These are phyloP conservation scores for Penicillium oxalicum DNA, from an alignment of 2,329 filamentous ascomycete species.

Conservation along the genomic window DNA sequence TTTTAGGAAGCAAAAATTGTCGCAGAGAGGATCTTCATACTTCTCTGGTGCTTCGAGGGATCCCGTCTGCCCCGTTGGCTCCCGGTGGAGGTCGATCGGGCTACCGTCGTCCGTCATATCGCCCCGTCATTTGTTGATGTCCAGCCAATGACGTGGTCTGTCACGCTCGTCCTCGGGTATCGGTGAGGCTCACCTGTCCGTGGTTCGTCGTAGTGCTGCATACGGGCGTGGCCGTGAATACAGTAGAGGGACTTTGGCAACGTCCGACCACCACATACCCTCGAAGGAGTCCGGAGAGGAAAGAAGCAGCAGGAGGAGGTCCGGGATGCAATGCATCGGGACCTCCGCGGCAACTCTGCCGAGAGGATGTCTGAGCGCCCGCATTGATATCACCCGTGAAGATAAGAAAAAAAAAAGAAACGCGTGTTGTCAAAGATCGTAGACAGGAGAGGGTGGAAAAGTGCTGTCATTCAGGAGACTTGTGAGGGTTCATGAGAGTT, in stretches of 20 bases:
- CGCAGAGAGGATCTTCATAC: neutral
- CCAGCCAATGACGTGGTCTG: neutral
- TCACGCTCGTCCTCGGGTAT: neutral
- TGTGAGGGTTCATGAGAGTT: neutral
- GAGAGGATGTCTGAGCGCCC: neutral
- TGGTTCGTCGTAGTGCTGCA: neutral
- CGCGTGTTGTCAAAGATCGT: no score
- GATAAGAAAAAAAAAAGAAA: no score
- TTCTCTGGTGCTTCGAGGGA: neutral
- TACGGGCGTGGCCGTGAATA: neutral
- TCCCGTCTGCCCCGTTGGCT: neutral
- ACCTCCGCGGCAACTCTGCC: neutral
- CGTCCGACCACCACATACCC: no score
- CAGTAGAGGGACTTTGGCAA: no score
- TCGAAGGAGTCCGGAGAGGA: neutral
- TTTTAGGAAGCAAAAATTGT: no score
- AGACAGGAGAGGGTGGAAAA: no score
- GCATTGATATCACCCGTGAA: neutral
- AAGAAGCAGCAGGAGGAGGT: neutral
- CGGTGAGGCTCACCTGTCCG: neutral
- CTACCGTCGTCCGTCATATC: slow-evolving; percentile 1
- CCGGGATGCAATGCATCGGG: no score
- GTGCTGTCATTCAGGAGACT: neutral
- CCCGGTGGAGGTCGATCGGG: neutral
- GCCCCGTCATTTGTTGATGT: neutral